Evolutionary conservation across 75 land plant species (phyloP).

Genomic region (Pseudotsuga menziesii): DNA sequence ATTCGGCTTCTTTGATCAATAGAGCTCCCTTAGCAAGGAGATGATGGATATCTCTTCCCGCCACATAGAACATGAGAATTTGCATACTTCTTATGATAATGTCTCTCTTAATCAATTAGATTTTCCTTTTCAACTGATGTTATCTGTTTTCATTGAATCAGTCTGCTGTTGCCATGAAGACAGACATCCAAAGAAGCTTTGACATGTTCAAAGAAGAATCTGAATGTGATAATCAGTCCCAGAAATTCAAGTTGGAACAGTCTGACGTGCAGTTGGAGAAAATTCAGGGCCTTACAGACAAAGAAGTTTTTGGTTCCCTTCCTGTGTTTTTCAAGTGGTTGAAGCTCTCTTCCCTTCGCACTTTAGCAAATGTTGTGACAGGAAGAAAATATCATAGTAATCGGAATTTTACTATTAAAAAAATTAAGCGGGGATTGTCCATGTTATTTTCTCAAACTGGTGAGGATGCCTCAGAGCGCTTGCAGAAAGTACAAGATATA

Average conservation of each 20-base stretch:
- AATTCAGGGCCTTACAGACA: constrained; percentile 1
- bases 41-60: no score
- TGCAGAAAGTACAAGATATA: not conserved
- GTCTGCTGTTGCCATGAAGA: constrained; percentile 9
- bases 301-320: constrained; percentile 2
- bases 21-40: no score
- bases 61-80: no score
- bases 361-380: not conserved
- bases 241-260: not conserved
- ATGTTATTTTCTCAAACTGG: not conserved
- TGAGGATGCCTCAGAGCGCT: not conserved
- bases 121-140: not conserved
- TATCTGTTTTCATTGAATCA: not conserved
- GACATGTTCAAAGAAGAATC: not conserved
- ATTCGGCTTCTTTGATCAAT: no score
- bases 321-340: not conserved
- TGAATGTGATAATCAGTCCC: not conserved
- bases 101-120: not conserved
- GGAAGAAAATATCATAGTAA: not conserved
- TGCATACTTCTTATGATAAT: no score
- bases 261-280: not conserved
- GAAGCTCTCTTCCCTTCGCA: not conserved
- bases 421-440: not conserved
- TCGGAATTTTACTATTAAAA: not conserved
- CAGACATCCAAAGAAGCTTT: constrained; percentile 4